phyloP scores from a whole-genome alignment of 352 stramenopile genomes.

The Globisporangium nunn region DNA sequence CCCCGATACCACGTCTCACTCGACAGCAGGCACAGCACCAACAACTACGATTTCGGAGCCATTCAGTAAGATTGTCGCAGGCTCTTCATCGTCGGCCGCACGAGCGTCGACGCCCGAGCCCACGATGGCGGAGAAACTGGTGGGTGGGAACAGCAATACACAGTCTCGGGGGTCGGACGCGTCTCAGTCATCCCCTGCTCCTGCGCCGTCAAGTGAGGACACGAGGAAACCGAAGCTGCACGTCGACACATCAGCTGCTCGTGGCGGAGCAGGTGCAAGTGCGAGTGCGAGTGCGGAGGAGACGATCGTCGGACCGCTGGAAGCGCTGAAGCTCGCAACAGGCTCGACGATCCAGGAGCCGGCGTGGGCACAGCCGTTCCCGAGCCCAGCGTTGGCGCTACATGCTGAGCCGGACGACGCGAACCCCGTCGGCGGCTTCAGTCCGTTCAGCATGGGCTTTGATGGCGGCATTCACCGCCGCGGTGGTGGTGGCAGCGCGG shows the following conservation, averaged over 20 bases:
- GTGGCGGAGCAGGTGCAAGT: constrained; percentile 9
- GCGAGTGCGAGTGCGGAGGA: constrained; percentile 14
- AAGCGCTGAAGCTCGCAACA: constrained; percentile 61
- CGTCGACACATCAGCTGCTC: constrained; percentile 35
- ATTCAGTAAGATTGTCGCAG: constrained; percentile 46
- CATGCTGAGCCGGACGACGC: constrained; percentile 28
- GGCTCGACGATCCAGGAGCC: constrained; percentile 54
- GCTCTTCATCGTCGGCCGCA: constrained; percentile 7
- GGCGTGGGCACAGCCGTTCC: constrained; percentile 65
- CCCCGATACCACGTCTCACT: constrained; percentile 16
- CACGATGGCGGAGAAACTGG: constrained; percentile 9
- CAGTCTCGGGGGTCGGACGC: constrained; percentile 3
- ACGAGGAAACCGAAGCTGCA: constrained; percentile 32
- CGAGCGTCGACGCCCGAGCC: constrained; percentile 11
- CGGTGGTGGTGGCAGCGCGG: constrained; percentile 7
- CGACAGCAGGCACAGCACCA: constrained; percentile 1
- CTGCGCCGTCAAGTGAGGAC: constrained; percentile 1
- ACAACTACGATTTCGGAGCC: constrained; percentile 18
- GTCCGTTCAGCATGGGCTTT: constrained; percentile 70
- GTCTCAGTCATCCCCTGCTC: neutral
- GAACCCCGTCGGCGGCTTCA: constrained; percentile 32
- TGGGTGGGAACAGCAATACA: constrained; percentile 2
- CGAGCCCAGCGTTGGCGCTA: constrained; percentile 31
- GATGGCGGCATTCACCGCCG: constrained; percentile 48
- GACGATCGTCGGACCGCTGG: constrained; percentile 43